Conservation (phyloP, 768 basidiomycete genomes). For the Aureoboletus auriporus region DNA sequence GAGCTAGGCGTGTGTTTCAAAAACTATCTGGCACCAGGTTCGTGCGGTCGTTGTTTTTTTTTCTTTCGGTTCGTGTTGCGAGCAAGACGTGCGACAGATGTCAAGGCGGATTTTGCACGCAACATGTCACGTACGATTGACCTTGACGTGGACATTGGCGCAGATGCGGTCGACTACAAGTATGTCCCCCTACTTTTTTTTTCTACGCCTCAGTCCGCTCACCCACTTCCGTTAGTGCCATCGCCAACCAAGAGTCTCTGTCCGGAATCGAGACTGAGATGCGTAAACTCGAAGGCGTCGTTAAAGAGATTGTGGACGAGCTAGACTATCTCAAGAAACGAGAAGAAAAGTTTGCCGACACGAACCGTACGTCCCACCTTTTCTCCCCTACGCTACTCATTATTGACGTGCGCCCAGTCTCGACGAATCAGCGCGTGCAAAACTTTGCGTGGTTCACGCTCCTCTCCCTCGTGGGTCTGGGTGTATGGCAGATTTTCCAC, state of each 20-base stretch:
- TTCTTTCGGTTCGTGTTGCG: not conserved
- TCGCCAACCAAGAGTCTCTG: slow-evolving; percentile 96
- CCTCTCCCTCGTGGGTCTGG: slow-evolving; percentile 69
- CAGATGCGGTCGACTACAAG: slow-evolving; percentile 99
- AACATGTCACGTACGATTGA: slow-evolving; percentile 72
- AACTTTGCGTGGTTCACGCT: slow-evolving; percentile 92
- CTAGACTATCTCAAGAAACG: slow-evolving; percentile 85
- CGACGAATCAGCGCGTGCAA: slow-evolving; percentile 88
- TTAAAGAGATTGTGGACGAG: slow-evolving; percentile 94
- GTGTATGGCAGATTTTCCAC: slow-evolving; percentile 94
- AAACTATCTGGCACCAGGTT: slow-evolving; percentile 74
- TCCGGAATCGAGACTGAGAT: slow-evolving; percentile 97
- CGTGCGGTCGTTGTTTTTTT: slow-evolving; percentile 2
- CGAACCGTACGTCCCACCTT: slow-evolving; percentile 72
- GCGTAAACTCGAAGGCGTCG: slow-evolving; percentile 93
- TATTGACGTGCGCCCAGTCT: slow-evolving; percentile 47
- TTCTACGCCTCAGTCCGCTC: not conserved
- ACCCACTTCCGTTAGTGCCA: slow-evolving; percentile 56
- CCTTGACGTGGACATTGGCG: slow-evolving; percentile 95
- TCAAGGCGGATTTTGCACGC: slow-evolving; percentile 42
- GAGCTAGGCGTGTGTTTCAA: slow-evolving; percentile 95
- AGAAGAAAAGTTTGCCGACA: slow-evolving; percentile 84
- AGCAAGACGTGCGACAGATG: slow-evolving; percentile 30
- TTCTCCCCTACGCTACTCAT: not conserved
- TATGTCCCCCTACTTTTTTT: slow-evolving; percentile 36